Evolutionary conservation across 1,284 basidiomycete species (phyloP).

Genomic region (Sporisorium reilianum): DNA sequence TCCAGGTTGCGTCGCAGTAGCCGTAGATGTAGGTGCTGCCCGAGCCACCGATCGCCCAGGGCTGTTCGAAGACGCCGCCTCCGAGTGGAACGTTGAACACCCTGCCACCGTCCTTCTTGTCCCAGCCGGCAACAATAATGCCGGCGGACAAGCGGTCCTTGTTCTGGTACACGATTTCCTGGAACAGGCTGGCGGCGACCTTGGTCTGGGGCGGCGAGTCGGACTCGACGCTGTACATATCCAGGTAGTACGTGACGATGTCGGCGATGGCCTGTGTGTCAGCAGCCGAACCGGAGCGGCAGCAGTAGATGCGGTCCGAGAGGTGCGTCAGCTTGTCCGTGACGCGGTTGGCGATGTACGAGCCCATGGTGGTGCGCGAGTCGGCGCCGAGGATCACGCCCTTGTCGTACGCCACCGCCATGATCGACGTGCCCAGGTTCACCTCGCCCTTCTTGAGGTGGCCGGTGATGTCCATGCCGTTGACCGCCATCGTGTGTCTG

Average conservation of each 20-base stretch:
- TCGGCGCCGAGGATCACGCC: slow-evolving; percentile 98
- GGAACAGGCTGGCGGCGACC: slow-evolving; percentile 85
- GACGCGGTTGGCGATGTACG: slow-evolving; percentile 97
- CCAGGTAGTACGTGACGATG: slow-evolving; percentile 86
- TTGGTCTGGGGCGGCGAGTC: slow-evolving; percentile 83
- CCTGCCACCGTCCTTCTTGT: slow-evolving; percentile 88
- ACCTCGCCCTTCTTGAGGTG: slow-evolving; percentile 68
- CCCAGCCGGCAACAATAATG: slow-evolving; percentile 99
- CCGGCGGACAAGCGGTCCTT: slow-evolving; percentile 86
- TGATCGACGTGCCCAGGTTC: slow-evolving; percentile 85
- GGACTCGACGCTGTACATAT: slow-evolving; percentile 83
- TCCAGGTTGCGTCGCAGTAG: slow-evolving; percentile 98
- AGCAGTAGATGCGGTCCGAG: slow-evolving; percentile 98
- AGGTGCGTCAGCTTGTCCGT: slow-evolving; percentile 98
- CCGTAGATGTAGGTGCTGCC: slow-evolving; percentile 99
- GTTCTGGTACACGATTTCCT: slow-evolving; percentile 92
- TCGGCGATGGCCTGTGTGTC: slow-evolving; percentile 97
- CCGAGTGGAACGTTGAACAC: slow-evolving; percentile 82
- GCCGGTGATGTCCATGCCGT: slow-evolving; percentile 52
- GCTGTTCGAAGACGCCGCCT: slow-evolving; percentile 65
- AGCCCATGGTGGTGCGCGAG: slow-evolving; percentile 94
- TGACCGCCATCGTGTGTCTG: slow-evolving; percentile 37
- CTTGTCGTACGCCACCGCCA: slow-evolving; percentile 96
- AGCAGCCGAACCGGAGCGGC: slow-evolving; percentile 96
- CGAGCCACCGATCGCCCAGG: slow-evolving; percentile 72